Base-by-base conservation (phyloP, 2,329 filamentous ascomycete species). In the Phialemoniopsis sp. region DNA sequence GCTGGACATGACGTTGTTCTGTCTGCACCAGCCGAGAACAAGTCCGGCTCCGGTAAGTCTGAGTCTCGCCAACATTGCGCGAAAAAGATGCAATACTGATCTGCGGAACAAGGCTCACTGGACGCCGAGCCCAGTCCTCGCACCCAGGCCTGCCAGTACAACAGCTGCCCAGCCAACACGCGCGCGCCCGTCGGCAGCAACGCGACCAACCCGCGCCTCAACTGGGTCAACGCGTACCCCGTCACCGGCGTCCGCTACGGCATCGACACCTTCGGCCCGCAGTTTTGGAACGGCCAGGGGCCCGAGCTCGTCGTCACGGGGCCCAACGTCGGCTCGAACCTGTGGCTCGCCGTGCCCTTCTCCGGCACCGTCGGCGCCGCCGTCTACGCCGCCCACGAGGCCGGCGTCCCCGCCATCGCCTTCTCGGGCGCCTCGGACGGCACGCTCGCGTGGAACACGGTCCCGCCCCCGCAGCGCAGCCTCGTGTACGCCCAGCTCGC, bases 201-300 rank as follows among this genome's bases (percentile, higher is more conserved):
- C 51, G 58, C 64, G 9, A 72, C 72, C 0, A 66, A 76, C 43
- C 66, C 76, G 0, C 72, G 75, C 5, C 68, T 85, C 34, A 82
- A 85, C 67, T 87, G 83, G 68, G 82, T 87, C 42, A 87, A 87
- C 64, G 82, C 78, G 1, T 85, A 67, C 59, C 82, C 83, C 0
- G 78, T 78, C 3, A 86, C 82, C 0, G 66, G 77, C 2, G 79
- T 84, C 52, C 72, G 76, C 41, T 73, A 76, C 54, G 82, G 82
- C 29, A 77, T 86, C 53, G 62, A 78, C 43, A 70, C 63, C 5
- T 68, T 80, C 29, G 72, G 68, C 0, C 70, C 73, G 0, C 61
- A 67, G 31, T 63, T 76, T 39, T 85, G 80, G 67, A 47, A 62
- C 45, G 68, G 59, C 40, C 67, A 67, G 40, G 64, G 64, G 5